These are phyloP conservation scores for Drosera spatulata DNA, from an alignment of 179 eudicot genomes.

Conservation along the genomic window DNA sequence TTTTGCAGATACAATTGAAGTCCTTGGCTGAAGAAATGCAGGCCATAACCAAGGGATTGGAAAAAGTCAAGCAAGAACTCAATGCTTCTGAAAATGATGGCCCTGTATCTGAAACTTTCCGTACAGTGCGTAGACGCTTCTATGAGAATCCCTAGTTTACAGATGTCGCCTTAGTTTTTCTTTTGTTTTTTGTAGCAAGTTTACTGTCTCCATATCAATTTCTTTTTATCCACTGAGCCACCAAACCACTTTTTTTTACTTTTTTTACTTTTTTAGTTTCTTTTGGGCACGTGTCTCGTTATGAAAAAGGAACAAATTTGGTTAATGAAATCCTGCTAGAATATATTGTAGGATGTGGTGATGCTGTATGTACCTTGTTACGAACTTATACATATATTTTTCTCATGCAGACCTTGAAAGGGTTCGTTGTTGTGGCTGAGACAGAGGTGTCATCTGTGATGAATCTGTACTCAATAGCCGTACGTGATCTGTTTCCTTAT, in stretches of 20 bases:
- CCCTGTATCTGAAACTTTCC: constrained; percentile 67
- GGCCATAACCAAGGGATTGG: constrained; percentile 69
- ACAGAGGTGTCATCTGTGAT: constrained; percentile 60
- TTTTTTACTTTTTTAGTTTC: not conserved
- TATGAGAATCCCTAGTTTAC: not conserved
- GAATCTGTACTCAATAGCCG: constrained; percentile 59
- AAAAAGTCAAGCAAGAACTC: constrained; percentile 68
- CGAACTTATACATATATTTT: not conserved
- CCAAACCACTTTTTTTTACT: no score
- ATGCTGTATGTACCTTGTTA: no score
- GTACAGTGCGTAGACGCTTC: constrained; percentile 31
- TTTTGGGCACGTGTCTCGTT: not conserved
- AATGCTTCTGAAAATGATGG: constrained; percentile 72
- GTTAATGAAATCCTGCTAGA: no score
- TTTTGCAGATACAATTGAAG: constrained; percentile 78
- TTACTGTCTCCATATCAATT: not conserved
- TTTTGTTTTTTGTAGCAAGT: not conserved
- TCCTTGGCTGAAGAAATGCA: constrained; percentile 96
- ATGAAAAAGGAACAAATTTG: no score
- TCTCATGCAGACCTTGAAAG: constrained; percentile 45
- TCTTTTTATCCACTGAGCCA: not conserved
- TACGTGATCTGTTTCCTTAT: constrained; percentile 16
- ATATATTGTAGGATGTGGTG: no score
- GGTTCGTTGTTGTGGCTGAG: constrained; percentile 51
- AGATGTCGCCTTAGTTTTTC: not conserved